Base-by-base conservation (phyloP, 257 asterid species). In the Solanum boliviense region DNA sequence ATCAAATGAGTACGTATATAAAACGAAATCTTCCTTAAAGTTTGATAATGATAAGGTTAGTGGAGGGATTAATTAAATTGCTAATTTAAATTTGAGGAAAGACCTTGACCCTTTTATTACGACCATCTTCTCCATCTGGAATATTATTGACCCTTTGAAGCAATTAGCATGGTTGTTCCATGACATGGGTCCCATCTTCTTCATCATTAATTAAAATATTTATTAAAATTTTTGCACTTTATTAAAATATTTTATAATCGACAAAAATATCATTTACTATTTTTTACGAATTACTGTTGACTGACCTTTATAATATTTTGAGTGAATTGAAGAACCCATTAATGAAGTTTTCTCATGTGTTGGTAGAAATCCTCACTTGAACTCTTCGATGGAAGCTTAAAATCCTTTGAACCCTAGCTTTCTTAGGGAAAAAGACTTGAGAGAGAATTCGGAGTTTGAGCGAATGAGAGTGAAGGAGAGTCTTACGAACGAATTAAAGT, bases 121-220 rank as follows among this genome's bases (percentile, higher is more conserved):
- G 91, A 89, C 92, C 92, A 44, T 79, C 67, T 86, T 88, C 93
- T 88, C 89, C 90, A 89, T 86, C 9, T 44, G 56, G 83, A 74
- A 38, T 82, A 27, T 41, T 84, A 76, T 86, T 86, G 20, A 74
- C 62, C 85, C 39, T 46, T 46, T 79, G 67, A 23, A 21, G 84
- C 84, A 38, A 3, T 9, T n/a, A 62, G 23, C 36, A 11, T 13
- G 58, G 62, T 25, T 41, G 62, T 25, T 78, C 36, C 7, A 44
- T 78, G 35, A 27, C 20, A 16, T 71, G 35, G 35, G 62, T 78
- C 84, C 60, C 62, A 41, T 21, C 84, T 35, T 74, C 83, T n/a
- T 75, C 10, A 21, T 36, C 48, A 23, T 23, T 62, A 23, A 60
- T 23, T 62, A 62, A 62, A 62, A 23, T 9, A 62, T 23, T 62